phyloP scores from a whole-genome alignment of 1,139 yeast species.

The Geotrichum australiense region DNA sequence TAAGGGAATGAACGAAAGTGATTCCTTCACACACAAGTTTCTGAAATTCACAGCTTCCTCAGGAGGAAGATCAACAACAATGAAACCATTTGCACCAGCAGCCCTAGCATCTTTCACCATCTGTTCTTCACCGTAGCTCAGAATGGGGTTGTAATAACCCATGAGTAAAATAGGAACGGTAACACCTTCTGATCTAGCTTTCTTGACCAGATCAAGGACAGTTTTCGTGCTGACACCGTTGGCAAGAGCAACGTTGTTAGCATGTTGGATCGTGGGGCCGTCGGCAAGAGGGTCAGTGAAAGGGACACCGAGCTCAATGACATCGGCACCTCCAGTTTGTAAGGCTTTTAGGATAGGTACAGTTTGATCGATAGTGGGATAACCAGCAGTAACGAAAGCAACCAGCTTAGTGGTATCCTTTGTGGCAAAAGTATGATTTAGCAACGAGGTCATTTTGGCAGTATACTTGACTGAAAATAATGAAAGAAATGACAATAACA shows the following conservation, averaged over 20 bases:
- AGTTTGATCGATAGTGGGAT: slow-evolving; percentile 81
- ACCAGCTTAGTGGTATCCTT: slow-evolving; percentile 79
- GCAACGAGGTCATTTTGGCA: slow-evolving; percentile 50
- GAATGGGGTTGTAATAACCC: slow-evolving; percentile 97
- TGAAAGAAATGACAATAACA: neutral
- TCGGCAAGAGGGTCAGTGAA: slow-evolving; percentile 99
- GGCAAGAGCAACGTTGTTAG: slow-evolving; percentile 63
- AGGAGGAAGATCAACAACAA: slow-evolving; percentile 94
- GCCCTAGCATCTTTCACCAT: slow-evolving; percentile 67
- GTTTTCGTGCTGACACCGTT: slow-evolving; percentile 71
- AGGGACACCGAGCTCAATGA: slow-evolving; percentile 92
- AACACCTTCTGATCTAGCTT: slow-evolving; percentile 78
- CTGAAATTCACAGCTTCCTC: slow-evolving; percentile 92
- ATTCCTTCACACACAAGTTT: slow-evolving; percentile 56
- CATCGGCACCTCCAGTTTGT: slow-evolving; percentile 93
- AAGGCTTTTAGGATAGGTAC: slow-evolving; percentile 77
- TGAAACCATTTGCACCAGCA: slow-evolving; percentile 94
- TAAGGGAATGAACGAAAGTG: slow-evolving; percentile 79
- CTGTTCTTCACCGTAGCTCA: slow-evolving; percentile 82
- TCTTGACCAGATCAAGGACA: slow-evolving; percentile 60
- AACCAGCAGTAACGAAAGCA: slow-evolving; percentile 92
- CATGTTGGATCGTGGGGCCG: slow-evolving; percentile 91
- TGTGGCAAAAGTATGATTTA: slow-evolving; percentile 63
- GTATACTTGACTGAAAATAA: neutral
- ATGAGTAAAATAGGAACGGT: slow-evolving; percentile 82